Evolutionary conservation across 805 yeast genomes (phyloP), one percentile per base, ranked within the genome.

Genomic region (Candida nitratophila): DNA sequence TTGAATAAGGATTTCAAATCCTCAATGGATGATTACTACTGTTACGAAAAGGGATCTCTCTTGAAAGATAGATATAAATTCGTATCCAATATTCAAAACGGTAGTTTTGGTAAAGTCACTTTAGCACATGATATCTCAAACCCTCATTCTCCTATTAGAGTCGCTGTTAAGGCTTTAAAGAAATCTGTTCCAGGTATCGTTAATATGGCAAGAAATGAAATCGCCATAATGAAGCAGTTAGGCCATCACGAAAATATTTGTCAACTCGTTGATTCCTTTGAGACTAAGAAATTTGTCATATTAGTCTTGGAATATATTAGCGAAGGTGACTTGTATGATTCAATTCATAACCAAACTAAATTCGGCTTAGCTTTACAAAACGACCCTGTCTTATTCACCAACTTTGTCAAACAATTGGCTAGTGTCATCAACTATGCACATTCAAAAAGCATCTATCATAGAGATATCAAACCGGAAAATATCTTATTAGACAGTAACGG

Each of bases 391-490:
- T 39, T 42, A 46, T 52, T 57, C 43, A 39, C 49, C n/a, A 44
- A 49, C 24, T 51, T 68, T 57, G 68, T 77, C 32, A 64, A 64
- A 42, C 84, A 82, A 57, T 52, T 83, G 43, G 62, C 65, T 44
- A 62, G 65, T 33, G 86, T 83, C 9, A 61, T 84, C 24, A 52
- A 61, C 14, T 77, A 65, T 52, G 69, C 83, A 4, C 91, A 84
- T 55, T 60, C 73, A 4, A 61, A 65, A 36, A 82, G 83, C 0
- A 69, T 83, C 14, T 81, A 76, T 50, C 90, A 83, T 59, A 67
- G 90, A 40, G 90, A 83, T 56, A 72, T 83, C 45, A 83, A 83
- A 59, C 90, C 90, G 1, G 90, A 83, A 61, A 83, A 83, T 53
- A 71, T 83, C 26, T 62, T 83, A 29, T 63, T 83, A 42, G 73